These are phyloP conservation scores for Escovopsis weberi DNA, from an alignment of 2,329 filamentous ascomycete genomes.

Conservation along the genomic window DNA sequence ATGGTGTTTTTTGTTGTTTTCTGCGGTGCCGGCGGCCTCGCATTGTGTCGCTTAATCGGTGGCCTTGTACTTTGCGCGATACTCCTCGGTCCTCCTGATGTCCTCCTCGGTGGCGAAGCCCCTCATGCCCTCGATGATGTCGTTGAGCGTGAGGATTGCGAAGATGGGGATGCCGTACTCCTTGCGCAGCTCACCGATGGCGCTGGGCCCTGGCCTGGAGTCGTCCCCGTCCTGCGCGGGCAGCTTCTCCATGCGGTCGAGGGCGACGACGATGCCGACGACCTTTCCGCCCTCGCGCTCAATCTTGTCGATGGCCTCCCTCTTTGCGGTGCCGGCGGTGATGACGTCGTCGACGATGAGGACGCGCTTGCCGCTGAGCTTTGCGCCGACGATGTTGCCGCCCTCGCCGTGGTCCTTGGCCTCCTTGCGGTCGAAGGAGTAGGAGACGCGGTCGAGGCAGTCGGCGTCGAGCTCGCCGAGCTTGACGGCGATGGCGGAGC, in stretches of 20 bases:
- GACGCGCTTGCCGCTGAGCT: conserved; percentile 69
- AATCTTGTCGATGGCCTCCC: conserved; percentile 85
- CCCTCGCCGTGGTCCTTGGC: conserved; percentile 93
- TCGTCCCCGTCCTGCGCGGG: conserved; percentile 51
- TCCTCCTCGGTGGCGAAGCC: conserved; percentile 47
- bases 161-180: conserved; percentile 75
- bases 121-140: conserved; percentile 60
- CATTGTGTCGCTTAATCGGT: conserved; percentile 27
- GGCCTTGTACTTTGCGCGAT: conserved; percentile 51
- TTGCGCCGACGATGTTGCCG: conserved; percentile 78
- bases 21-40: too few species aligned
- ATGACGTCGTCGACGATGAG: conserved; percentile 95
- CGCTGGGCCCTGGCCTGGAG: conserved; percentile 55
- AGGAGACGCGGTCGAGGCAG: conserved; percentile 57
- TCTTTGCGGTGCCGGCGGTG: conserved; percentile 85
- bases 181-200: conserved; percentile 72
- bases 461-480: conserved; percentile 52
- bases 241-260: conserved; percentile 78
- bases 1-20: too few species aligned
- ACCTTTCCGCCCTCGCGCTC: conserved; percentile 70
- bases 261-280: conserved; percentile 74
- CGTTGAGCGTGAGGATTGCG: conserved; percentile 69
- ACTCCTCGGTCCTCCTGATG: conserved; percentile 55
- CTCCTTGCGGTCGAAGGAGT: conserved; percentile 92
- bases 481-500: conserved; percentile 60